These are phyloP conservation scores for Coniochaeta sp. DNA, from an alignment of 2,329 filamentous ascomycete genomes.

Conservation along the genomic window DNA sequence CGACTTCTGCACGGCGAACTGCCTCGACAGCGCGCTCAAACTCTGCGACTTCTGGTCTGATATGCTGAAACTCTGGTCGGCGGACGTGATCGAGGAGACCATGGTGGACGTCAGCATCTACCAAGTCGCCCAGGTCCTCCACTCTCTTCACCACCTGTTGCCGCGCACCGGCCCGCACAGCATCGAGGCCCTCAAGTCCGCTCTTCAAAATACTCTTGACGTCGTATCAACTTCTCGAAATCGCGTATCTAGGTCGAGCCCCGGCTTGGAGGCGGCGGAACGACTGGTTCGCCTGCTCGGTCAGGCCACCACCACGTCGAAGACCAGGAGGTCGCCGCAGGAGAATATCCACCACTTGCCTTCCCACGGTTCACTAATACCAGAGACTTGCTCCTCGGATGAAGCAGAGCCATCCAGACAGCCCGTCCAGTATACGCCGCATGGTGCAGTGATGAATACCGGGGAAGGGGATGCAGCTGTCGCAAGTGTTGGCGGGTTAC, in stretches of 20 bases:
- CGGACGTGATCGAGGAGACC: background rate
- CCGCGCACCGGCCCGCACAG: background rate
- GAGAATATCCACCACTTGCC: background rate
- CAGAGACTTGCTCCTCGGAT: background rate
- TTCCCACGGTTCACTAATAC: background rate
- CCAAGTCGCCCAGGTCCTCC: background rate
- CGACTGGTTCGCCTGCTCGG: background rate
- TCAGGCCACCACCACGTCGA: background rate
- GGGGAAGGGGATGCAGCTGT: background rate
- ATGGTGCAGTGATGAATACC: background rate
- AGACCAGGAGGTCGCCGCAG: background rate
- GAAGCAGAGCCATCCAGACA: background rate
- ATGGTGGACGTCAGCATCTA: background rate
- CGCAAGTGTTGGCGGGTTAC: too few species aligned
- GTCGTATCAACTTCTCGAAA: background rate
- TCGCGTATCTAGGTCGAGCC: background rate
- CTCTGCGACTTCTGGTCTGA: background rate
- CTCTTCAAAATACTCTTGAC: background rate
- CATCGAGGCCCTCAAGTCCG: background rate
- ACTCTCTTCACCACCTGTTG: background rate
- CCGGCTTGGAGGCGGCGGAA: background rate
- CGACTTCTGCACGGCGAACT: background rate
- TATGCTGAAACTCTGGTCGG: background rate
- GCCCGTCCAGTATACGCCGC: background rate
- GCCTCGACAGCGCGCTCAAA: background rate